A percentile compares a stretch with the other conserved stretches of the same genome.
Conservation (phyloP, 2,329 filamentous ascomycete species). For the Fusarium avenaceum region DNA sequence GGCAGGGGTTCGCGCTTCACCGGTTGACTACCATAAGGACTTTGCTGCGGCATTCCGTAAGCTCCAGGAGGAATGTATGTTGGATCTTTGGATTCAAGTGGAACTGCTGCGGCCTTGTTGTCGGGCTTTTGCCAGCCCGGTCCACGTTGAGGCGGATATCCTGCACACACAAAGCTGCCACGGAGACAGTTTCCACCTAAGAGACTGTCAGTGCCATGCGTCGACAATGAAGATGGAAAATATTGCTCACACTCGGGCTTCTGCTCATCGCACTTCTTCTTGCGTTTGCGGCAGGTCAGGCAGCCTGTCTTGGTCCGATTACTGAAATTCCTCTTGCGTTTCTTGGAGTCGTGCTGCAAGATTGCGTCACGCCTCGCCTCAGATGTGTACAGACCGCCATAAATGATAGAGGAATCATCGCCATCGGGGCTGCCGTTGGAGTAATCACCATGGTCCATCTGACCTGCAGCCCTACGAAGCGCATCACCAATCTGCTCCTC, state of each 20-base stretch:
- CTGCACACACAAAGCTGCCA: conserved; percentile 90
- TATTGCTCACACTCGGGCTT: conserved; percentile 86
- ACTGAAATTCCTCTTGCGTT: conserved; percentile 86
- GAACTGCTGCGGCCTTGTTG: conserved; percentile 75
- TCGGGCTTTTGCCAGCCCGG: conserved; percentile 81
- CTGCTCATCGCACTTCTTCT: conserved; percentile 98
- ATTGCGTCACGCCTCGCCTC: conserved; percentile 64
- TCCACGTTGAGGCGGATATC: conserved; percentile 85
- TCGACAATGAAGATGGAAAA: background rate
- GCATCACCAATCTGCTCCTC: conserved; percentile 65
- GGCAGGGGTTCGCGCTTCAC: conserved; percentile 70
- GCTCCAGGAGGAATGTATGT: conserved; percentile 72
- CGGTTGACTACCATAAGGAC: conserved; percentile 54
- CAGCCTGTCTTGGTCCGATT: conserved; percentile 97
- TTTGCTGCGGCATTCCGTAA: conserved; percentile 71
- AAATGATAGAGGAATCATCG: conserved; percentile 63
- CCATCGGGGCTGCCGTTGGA: conserved; percentile 67
- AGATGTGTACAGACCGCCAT: conserved; percentile 60
- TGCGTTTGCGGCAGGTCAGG: conserved; percentile 88
- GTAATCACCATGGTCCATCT: conserved; percentile 65
- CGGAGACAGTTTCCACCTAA: conserved; percentile 89
- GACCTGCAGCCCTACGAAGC: conserved; percentile 60
- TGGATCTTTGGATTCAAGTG: conserved; percentile 86
- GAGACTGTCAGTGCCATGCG: conserved; percentile 25
- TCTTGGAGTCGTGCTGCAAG: conserved; percentile 73